Evolutionary conservation across 768 basidiomycete species (phyloP).

Genomic region (Serendipita sp.): DNA sequence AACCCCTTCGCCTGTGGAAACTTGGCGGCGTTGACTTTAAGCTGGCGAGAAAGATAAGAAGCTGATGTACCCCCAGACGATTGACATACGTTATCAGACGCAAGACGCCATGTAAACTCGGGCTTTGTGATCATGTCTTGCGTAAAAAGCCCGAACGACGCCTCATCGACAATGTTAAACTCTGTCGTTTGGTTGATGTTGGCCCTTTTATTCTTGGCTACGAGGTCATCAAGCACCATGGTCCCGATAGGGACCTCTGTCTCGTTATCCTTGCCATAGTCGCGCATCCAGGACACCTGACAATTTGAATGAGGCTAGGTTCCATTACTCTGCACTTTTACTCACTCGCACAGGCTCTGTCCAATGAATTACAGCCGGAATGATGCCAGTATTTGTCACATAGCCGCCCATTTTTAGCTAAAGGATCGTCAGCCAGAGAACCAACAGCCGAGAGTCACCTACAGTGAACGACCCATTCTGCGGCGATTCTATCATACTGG

Average conservation of each 20-base stretch:
- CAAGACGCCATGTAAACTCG: slow-evolving; percentile 53
- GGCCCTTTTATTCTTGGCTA: slow-evolving; percentile 38
- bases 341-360: slow-evolving; percentile 32
- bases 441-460: not conserved
- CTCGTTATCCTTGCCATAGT: slow-evolving; percentile 19
- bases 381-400: slow-evolving; percentile 52
- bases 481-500: not conserved
- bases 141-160: slow-evolving; percentile 47
- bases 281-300: slow-evolving; percentile 37
- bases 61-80: slow-evolving; percentile 43
- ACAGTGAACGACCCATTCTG: not conserved
- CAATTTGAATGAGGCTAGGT: not conserved
- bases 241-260: slow-evolving; percentile 37
- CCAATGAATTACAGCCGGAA: slow-evolving; percentile 48
- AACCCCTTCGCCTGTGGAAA: slow-evolving; percentile 36
- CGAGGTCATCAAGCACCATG: slow-evolving; percentile 33
- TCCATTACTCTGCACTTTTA: not conserved
- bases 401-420: slow-evolving; percentile 14
- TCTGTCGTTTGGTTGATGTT: slow-evolving; percentile 42
- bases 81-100: slow-evolving; percentile 31
- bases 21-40: not conserved
- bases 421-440: not conserved
- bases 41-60: not conserved
- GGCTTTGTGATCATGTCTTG: slow-evolving; percentile 45
- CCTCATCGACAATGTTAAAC: slow-evolving; percentile 40